Evolutionary conservation across 2,329 filamentous ascomycete genomes (phyloP).

Genomic region (Achaetomium macrosporum): DNA sequence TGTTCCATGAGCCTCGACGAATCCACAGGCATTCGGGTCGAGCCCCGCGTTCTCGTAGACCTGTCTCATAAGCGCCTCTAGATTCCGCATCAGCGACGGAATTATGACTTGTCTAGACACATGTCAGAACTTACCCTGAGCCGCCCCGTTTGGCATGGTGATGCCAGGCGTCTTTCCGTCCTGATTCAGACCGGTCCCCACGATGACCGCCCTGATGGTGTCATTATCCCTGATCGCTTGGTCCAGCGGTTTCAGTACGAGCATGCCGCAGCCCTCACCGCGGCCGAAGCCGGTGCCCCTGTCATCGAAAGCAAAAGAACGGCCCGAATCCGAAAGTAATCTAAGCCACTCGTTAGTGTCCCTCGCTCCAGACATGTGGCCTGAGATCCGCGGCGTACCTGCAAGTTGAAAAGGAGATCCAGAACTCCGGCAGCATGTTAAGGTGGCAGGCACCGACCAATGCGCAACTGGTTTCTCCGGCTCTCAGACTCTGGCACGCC

Average conservation of each 20-base stretch:
- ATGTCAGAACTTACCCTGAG: constrained; percentile 36
- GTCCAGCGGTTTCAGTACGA: constrained; percentile 52
- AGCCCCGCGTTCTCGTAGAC: constrained; percentile 38
- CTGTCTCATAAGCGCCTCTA: constrained; percentile 38
- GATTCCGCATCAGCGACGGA: constrained; percentile 8
- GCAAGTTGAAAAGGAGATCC: constrained; percentile 41
- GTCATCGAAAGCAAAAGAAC: constrained; percentile 46
- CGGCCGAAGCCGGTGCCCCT: constrained; percentile 54
- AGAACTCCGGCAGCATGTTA: constrained; percentile 43
- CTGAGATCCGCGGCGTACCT: constrained; percentile 30
- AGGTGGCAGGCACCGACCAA: constrained; percentile 44
- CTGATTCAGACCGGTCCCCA: constrained; percentile 46
- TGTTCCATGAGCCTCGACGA: constrained; percentile 51
- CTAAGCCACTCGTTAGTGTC: constrained; percentile 23
- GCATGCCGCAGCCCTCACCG: constrained; percentile 51
- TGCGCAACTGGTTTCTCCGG: constrained; percentile 41
- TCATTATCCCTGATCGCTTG: constrained; percentile 52
- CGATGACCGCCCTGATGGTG: constrained; percentile 46
- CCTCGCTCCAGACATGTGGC: not conserved
- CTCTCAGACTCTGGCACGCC: constrained; percentile 44
- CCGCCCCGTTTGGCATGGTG: constrained; percentile 47
- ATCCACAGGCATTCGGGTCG: constrained; percentile 35
- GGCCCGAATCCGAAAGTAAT: constrained; percentile 46
- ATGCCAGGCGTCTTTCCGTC: constrained; percentile 53
- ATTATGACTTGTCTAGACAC: not conserved